Evolutionary conservation across 2,329 filamentous ascomycete species (phyloP).

Genomic region (Fonsecaea nubica): DNA sequence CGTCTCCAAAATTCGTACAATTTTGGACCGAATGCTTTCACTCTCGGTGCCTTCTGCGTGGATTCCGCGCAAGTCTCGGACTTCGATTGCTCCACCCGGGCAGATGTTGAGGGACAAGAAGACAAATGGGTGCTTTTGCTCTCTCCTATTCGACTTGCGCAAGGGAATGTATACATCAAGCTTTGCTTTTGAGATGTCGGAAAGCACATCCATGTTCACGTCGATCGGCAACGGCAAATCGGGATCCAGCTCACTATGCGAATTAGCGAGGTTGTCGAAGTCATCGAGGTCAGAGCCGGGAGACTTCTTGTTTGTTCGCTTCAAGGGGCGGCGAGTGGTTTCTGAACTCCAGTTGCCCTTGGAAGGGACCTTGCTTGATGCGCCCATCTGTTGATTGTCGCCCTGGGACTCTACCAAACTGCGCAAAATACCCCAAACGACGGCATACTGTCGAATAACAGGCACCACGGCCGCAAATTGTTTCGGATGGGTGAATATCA

Average conservation of each 20-base stretch:
- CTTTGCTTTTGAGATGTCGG: conserved; percentile 31
- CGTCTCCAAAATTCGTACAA: conserved; percentile 49
- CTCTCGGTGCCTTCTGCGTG: conserved; percentile 39
- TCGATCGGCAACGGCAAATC: conserved; percentile 32
- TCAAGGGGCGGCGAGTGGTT: conserved; percentile 12
- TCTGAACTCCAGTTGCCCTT: conserved; percentile 39
- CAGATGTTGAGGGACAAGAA: conserved; percentile 47
- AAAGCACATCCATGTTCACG: conserved; percentile 36
- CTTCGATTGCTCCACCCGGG: conserved; percentile 49
- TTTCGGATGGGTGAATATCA: conserved; percentile 54
- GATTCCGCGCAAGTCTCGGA: conserved; percentile 49
- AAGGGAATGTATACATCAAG: conserved; percentile 36
- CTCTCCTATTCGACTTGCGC: conserved; percentile 1
- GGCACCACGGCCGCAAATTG: conserved; percentile 54
- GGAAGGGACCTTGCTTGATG: conserved; percentile 33
- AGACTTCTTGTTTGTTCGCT: conserved; percentile 51
- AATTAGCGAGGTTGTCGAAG: conserved; percentile 60
- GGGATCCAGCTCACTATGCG: background rate
- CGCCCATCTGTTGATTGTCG: conserved; percentile 27
- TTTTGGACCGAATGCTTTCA: conserved; percentile 44
- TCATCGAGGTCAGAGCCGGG: conserved; percentile 61
- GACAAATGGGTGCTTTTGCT: conserved; percentile 24
- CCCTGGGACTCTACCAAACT: conserved; percentile 44
- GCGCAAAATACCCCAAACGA: conserved; percentile 49
- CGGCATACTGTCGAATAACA: conserved; percentile 54